These are phyloP conservation scores for Zygosaccharomyces bailii DNA, from an alignment of 805 yeast species.

Conservation along the genomic window DNA sequence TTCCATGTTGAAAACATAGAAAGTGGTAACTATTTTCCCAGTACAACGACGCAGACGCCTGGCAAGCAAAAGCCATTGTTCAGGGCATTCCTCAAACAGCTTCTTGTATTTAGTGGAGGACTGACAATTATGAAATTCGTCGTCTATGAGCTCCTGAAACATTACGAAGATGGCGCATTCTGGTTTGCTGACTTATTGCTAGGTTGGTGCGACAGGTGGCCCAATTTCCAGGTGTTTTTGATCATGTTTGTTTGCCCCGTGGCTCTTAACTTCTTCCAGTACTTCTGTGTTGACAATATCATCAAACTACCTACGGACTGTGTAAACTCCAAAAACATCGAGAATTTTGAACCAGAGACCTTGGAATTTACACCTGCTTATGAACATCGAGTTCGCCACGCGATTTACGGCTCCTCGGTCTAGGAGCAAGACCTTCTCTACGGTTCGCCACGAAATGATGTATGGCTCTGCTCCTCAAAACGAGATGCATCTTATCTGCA, in stretches of 20 bases:
- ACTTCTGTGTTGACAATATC: conserved; percentile 67
- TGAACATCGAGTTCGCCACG: background rate
- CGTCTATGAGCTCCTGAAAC: conserved; percentile 53
- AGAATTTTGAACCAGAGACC: conserved; percentile 31
- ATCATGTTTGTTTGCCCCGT: conserved; percentile 83
- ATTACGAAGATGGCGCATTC: conserved; percentile 66
- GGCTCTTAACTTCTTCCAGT: conserved; percentile 69
- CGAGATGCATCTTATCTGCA: background rate
- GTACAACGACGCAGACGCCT: conserved; percentile 25
- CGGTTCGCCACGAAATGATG: background rate
- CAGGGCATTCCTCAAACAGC: conserved; percentile 66
- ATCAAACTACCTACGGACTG: conserved; percentile 50
- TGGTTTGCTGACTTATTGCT: conserved; percentile 72
- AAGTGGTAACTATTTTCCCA: conserved; percentile 45
- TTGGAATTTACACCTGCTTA: background rate
- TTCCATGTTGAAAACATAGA: conserved; percentile 41
- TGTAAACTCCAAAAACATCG: conserved; percentile 25
- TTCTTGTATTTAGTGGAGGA: conserved; percentile 63
- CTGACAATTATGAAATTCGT: conserved; percentile 59
- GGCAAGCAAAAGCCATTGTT: conserved; percentile 65
- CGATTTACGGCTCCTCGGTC: conserved; percentile 1
- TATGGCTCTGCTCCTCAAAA: background rate
- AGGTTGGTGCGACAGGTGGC: conserved; percentile 79
- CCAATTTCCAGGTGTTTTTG: conserved; percentile 77
- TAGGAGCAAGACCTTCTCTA: background rate